Base-by-base conservation (phyloP, 805 yeast species). In the Millerozyma miso region DNA sequence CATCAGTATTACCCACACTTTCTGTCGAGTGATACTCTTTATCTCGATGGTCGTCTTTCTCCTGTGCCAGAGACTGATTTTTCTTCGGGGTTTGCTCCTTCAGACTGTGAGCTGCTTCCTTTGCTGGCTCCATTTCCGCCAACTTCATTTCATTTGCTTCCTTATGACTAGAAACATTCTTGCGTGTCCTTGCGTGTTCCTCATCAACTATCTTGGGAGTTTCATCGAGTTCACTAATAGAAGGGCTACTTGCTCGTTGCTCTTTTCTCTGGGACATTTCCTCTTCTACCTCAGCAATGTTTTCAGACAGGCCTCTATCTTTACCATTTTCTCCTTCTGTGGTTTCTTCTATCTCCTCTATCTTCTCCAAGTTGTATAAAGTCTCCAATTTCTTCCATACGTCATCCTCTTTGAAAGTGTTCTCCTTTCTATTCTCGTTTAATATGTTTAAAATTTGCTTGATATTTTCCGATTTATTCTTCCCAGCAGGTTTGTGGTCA, bases 401-500 rank as follows among this genome's bases (percentile, higher is more conserved):
- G 35, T 83, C 83, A 2, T 55, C 54, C 0, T 76, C 71, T 1
- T 79, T 67, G 42, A 77, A 63, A 29, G 42, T 41, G 32, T 38
- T 49, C 12, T 49, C 46, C 17, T 48, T 40, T 54, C 48, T 39
- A 33, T 60, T 45, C 51, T 65, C 48, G 59, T 67, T 52, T 52
- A 77, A 56, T 39, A 63, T 51, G 48, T 67, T 59, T 55, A 74
- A 44, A 60, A 79, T 63, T 50, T 63, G 53, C 31, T 57, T 58
- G 64, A 76, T 59, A 46, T 75, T 67, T 51, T 65, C 63, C 43
- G 73, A 70, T 41, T 69, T 73, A 41, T 67, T 54, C 26, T 58
- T 55, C 1, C 95, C 95, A 0, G 81, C 82, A 0, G 93, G 93
- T 56, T 81, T 82, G 63, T 69, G 73, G 52, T 76, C 80, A 49